Evolutionary conservation across 495 filamentous ascomycete species (phyloP).

Genomic region (Paragyromitra xinjiangensis): DNA sequence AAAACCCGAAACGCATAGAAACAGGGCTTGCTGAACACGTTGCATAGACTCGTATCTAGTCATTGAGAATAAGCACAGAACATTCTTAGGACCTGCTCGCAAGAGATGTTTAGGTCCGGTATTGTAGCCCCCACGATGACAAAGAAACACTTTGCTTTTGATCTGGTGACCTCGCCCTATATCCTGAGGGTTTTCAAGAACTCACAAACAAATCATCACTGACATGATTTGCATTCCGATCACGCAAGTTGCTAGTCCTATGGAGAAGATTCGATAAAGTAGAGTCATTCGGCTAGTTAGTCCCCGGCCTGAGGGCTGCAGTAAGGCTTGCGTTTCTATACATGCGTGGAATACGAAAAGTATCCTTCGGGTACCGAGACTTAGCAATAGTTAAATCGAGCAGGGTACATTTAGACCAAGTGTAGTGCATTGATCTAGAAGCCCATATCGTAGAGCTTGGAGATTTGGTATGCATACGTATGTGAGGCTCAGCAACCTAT

Average conservation of each 20-base stretch:
- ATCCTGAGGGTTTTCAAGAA: slow-evolving; percentile 9
- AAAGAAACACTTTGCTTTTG: slow-evolving; percentile 39
- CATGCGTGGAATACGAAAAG: slow-evolving; percentile 34
- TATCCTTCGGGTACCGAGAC: slow-evolving; percentile 15
- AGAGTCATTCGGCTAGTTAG: slow-evolving; percentile 24
- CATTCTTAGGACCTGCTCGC: slow-evolving; percentile 5
- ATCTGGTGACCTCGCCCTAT: slow-evolving; percentile 40
- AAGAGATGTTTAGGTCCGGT: slow-evolving; percentile 1
- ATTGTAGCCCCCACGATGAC: slow-evolving; percentile 47
- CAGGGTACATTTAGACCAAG: slow-evolving; percentile 15
- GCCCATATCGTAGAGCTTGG: slow-evolving; percentile 11
- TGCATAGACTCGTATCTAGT: slow-evolving; percentile 11
- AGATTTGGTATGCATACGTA: slow-evolving; percentile 32
- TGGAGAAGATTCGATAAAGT: slow-evolving; percentile 14
- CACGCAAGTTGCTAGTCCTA: slow-evolving; percentile 29
- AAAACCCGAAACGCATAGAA: slow-evolving; percentile 1
- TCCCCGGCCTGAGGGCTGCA: slow-evolving; percentile 17
- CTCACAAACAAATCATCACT: slow-evolving; percentile 32
- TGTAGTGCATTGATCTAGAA: slow-evolving; percentile 37
- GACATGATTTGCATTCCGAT: slow-evolving; percentile 29
- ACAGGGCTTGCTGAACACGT: slow-evolving; percentile 30
- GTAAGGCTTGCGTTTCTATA: slow-evolving; percentile 32
- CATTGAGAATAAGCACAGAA: slow-evolving; percentile 32
- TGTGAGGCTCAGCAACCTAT: slow-evolving; percentile 34
- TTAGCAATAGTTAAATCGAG: slow-evolving; percentile 25